These are phyloP conservation scores for Herpomyces periplanetae DNA, from an alignment of 2,329 filamentous ascomycete species.

Conservation along the genomic window DNA sequence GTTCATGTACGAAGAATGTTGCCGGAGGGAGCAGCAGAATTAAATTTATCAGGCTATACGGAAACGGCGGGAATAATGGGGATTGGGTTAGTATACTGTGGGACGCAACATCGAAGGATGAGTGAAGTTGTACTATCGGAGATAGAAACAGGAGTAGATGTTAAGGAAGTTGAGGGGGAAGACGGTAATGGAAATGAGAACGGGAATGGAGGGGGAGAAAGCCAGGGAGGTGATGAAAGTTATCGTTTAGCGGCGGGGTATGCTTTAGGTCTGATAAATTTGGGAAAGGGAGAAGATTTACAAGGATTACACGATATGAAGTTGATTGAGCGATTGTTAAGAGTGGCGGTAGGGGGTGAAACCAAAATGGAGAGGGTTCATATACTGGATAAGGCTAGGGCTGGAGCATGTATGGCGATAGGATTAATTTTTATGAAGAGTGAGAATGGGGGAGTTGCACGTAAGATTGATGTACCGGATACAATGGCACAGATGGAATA, in stretches of 20 bases:
- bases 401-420: constrained; percentile 64
- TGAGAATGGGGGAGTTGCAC: constrained; percentile 44
- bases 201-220: too few relatives aligned
- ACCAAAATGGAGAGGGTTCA: constrained; percentile 74
- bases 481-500: constrained; percentile 77
- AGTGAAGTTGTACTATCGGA: constrained; percentile 96
- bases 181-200: constrained; percentile 19
- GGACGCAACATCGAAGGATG: constrained; percentile 88
- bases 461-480: constrained; percentile 70
- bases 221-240: constrained; percentile 27
- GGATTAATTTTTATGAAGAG: constrained; percentile 91
- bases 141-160: constrained; percentile 63
- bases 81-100: constrained; percentile 67
- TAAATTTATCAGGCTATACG: constrained; percentile 65
- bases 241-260: constrained; percentile 82
- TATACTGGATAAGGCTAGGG: constrained; percentile 59
- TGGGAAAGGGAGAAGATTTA: constrained; percentile 57
- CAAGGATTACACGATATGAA: constrained; percentile 74
- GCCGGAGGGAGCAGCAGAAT: constrained; percentile 55
- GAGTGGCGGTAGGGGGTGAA: constrained; percentile 52
- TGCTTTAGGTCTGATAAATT: constrained; percentile 65
- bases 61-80: constrained; percentile 93
- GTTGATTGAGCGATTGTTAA: constrained; percentile 49
- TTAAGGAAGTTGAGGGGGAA: constrained; percentile 39
- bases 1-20: constrained; percentile 88